Percentiles rank a stretch among this genome's conserved stretches.
Conservation (phyloP, 148 eudicot genomes). For the Pharnaceum exiguum region DNA sequence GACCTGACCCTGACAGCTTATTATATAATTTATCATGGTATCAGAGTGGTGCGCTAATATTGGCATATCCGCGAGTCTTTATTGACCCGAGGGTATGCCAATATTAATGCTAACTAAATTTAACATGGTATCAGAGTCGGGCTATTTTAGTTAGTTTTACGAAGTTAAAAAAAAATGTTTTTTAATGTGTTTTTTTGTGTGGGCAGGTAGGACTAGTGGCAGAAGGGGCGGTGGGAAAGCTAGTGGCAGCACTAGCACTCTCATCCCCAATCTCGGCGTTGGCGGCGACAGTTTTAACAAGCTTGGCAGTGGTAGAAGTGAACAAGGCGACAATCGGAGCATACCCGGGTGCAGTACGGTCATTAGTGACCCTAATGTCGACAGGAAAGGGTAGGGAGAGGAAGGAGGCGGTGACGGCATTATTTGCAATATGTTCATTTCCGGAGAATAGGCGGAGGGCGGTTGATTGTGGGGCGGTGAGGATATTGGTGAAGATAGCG, state of each 20-base stretch:
- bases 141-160: too few species aligned
- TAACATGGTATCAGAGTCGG: too few species aligned
- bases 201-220: conserved; percentile 91
- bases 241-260: conserved; percentile 43
- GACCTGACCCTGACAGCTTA: too few species aligned
- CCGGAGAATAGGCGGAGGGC: conserved; percentile 66
- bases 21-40: too few species aligned
- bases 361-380: conserved; percentile 43
- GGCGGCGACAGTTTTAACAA: conserved; percentile 82
- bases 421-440: conserved; percentile 67
- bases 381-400: conserved; percentile 55
- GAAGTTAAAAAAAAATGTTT: too few species aligned
- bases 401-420: conserved; percentile 84
- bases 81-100: too few species aligned
- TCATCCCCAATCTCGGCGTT: conserved; percentile 40
- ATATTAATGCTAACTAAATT: too few species aligned
- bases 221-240: conserved; percentile 65
- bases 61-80: too few species aligned
- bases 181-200: too few species aligned
- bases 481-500: conserved; percentile 32
- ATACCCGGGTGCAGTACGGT: conserved; percentile 53
- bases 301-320: conserved; percentile 83
- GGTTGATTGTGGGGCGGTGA: conserved; percentile 61
- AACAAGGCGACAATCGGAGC: conserved; percentile 91
- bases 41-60: too few species aligned